phyloP scores from a whole-genome alignment of 768 basidiomycete genomes.

The Gautieria morchelliformis region DNA sequence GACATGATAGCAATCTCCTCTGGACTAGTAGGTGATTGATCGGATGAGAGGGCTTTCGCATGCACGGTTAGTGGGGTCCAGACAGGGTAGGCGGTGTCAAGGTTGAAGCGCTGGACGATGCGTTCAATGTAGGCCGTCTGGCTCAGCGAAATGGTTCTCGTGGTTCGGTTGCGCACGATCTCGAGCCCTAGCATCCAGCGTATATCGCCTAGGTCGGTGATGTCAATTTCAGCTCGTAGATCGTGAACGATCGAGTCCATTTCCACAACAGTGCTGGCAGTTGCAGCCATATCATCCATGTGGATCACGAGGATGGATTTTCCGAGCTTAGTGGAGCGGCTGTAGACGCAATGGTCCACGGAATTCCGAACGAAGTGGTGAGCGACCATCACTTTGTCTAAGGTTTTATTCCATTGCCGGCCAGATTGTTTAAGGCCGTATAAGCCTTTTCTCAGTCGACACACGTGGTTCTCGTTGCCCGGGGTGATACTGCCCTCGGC shows the following conservation, averaged over 20 bases:
- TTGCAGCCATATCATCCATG: conserved; percentile 6
- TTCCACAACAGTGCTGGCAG: background rate
- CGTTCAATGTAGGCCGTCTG: no score
- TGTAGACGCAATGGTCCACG: background rate
- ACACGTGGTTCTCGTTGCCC: conserved; percentile 14
- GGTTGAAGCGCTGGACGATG: no score
- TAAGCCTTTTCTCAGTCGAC: conserved; percentile 16
- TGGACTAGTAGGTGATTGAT: no score
- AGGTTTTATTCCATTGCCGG: conserved; percentile 23
- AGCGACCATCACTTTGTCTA: conserved; percentile 9
- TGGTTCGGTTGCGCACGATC: no score
- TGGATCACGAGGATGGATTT: conserved; percentile 10
- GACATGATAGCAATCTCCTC: no score
- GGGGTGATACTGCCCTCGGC: conserved; percentile 12
- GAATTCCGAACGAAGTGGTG: background rate
- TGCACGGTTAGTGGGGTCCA: conserved; percentile 26
- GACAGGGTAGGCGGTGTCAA: conserved; percentile 18
- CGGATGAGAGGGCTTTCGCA: background rate
- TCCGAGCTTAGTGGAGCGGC: background rate
- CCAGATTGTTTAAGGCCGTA: conserved; percentile 33
- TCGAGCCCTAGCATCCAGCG: no score
- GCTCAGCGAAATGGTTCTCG: no score
- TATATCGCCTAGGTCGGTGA: no score
- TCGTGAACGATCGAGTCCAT: no score
- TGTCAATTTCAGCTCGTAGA: no score